Base-by-base conservation (phyloP, 2,329 filamentous ascomycete species). In the Claviceps spartinae region DNA sequence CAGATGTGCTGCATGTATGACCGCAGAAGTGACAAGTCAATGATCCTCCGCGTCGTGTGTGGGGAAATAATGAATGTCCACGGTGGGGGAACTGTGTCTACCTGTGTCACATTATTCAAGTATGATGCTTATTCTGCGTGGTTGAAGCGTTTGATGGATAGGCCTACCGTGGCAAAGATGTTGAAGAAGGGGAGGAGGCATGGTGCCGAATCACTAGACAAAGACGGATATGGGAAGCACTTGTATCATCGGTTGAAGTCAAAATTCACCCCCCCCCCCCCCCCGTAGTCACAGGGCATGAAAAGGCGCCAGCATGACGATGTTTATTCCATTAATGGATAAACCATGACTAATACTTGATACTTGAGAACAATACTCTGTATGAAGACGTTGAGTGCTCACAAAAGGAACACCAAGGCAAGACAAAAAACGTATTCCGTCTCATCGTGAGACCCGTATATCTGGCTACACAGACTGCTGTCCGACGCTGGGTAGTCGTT, bases 101-200 rank as follows among this genome's bases (percentile, higher is more conserved):
- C 1, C 24, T 5, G 5, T 52, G 41, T 37, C 2, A 24, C 5
- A 24, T 1, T 24, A 24, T 24, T 30, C 2, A 18, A 38, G n/a
- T 52, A 20, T 36, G 40, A 50, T 2, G 18, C 50, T 8, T 52
- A 46, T 30, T 18, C n/a, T 22, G 53, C 53, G n/a, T 54, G 50
- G 53, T n/a, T 50, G 11, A 26, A 43, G 45, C 49, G 36, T 8
- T 44, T 52, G 47, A 52, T 9, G 36, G 43, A 42, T 8, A 22
- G 43, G 16, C 47, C 50, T 4, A 24, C n/a, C 36, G 50, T 47
- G 16, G 40, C 50, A 4, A 52, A 52, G 26, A 20, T 54, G 5
- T 11, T 50, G 34, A 52, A 52, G 48, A 22, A 54, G 43, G 36
- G 37, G 26, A 52, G 30, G 48, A 50, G 24, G 50, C 43, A 22